phyloP scores from a whole-genome alignment of 306 rosid genomes.

The Citrullus mucosospermus region DNA sequence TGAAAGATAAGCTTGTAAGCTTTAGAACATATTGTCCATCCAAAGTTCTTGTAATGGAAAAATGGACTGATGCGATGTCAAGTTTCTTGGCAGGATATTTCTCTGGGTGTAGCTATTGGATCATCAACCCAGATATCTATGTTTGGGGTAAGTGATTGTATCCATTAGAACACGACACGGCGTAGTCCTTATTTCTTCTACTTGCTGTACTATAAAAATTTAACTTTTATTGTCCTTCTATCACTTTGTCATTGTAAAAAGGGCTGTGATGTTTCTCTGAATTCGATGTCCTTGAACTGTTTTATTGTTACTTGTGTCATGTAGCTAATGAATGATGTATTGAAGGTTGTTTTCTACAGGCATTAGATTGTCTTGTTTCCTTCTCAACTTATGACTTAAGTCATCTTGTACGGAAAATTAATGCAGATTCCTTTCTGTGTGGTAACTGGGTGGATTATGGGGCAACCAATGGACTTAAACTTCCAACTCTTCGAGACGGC shows the following conservation, averaged over 20 bases:
- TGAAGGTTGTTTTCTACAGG: not conserved
- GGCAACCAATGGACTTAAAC: constrained; percentile 62
- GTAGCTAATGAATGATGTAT: not conserved
- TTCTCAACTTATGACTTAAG: not conserved
- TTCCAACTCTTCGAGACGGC: constrained; percentile 80
- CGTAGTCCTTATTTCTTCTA: not conserved
- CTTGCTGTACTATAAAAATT: not conserved
- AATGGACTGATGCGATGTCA: constrained; percentile 1
- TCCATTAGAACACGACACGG: not conserved
- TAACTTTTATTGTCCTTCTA: not conserved
- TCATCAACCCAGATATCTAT: constrained; percentile 75
- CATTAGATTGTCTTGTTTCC: not conserved
- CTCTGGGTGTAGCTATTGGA: constrained; percentile 77
- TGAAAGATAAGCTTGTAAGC: constrained; percentile 81
- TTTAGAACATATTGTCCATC: not conserved
- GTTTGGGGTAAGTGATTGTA: constrained; percentile 48
- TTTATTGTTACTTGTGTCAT: not conserved
- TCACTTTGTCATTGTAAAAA: not conserved
- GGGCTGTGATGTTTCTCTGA: not conserved
- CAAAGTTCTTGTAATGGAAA: not conserved
- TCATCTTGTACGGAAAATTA: not conserved
- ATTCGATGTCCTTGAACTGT: not conserved
- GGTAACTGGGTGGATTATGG: constrained; percentile 61
- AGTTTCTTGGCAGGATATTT: constrained; percentile 47
- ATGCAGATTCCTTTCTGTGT: constrained; percentile 84